These are phyloP conservation scores for Immersiporthe knoxdaviesiana DNA, from an alignment of 2,329 filamentous ascomycete genomes.

Conservation along the genomic window DNA sequence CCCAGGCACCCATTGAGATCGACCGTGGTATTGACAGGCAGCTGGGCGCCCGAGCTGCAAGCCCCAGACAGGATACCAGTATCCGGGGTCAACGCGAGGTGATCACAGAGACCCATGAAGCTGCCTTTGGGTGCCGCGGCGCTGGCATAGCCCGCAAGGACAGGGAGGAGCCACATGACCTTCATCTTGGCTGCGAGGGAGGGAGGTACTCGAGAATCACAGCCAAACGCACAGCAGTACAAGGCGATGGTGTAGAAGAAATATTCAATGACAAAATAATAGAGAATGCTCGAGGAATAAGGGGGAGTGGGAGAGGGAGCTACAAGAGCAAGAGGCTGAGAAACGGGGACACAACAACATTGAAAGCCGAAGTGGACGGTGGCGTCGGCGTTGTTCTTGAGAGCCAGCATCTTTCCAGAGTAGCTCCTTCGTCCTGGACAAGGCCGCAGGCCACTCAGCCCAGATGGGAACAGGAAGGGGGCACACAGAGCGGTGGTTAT, in stretches of 20 bases:
- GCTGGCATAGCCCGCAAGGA: neutral
- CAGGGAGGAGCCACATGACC: neutral
- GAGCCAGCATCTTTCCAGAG: neutral
- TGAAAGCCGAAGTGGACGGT: neutral
- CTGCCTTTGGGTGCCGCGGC: neutral
- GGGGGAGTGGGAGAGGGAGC: neutral
- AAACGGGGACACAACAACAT: neutral
- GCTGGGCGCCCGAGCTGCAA: neutral
- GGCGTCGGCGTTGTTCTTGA: neutral
- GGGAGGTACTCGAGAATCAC: neutral
- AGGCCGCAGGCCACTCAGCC: neutral
- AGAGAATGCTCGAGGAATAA: neutral
- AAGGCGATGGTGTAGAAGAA: neutral
- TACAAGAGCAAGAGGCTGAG: too few species aligned
- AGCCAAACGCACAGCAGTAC: neutral
- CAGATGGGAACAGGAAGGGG: neutral
- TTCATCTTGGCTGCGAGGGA: constrained; percentile 15
- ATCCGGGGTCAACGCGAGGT: constrained; percentile 3
- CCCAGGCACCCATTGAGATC: constrained; percentile 22
- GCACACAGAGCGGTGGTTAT: neutral
- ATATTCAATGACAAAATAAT: neutral
- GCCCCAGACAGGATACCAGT: constrained; percentile 14
- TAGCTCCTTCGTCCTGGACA: neutral
- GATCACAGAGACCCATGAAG: constrained; percentile 18
- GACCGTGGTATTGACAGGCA: neutral